Evolutionary conservation across 2,329 filamentous ascomycete species (phyloP).

Genomic region (Fusarium illudens): DNA sequence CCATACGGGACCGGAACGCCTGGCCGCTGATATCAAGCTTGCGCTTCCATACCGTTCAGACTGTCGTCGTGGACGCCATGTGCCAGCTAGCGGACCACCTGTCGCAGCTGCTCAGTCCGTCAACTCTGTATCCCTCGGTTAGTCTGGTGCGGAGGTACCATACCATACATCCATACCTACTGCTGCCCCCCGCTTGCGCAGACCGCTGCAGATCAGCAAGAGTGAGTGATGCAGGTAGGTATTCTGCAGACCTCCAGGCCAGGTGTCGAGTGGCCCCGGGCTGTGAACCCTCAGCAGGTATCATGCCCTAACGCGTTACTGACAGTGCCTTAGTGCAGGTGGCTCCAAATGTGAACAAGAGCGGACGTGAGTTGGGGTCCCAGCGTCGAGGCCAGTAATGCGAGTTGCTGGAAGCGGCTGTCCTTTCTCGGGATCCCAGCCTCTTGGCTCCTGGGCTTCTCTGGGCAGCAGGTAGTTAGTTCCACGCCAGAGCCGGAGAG

Average conservation of each 20-base stretch:
- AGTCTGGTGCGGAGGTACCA: slow-evolving; percentile 26
- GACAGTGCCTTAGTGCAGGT: slow-evolving; percentile 31
- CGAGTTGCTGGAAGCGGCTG: slow-evolving; percentile 35
- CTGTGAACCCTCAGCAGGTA: slow-evolving; percentile 35
- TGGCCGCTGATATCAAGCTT: slow-evolving; percentile 20
- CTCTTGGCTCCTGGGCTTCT: slow-evolving; percentile 11
- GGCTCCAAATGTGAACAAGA: slow-evolving; percentile 27
- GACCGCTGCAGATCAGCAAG: slow-evolving; percentile 39
- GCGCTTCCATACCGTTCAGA: slow-evolving; percentile 3
- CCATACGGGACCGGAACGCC: slow-evolving; percentile 19
- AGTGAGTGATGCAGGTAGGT: slow-evolving; percentile 19
- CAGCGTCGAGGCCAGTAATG: slow-evolving; percentile 25
- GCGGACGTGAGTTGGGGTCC: slow-evolving; percentile 17
- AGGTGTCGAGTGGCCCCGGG: slow-evolving; percentile 31
- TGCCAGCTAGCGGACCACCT: slow-evolving; percentile 6
- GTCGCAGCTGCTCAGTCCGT: slow-evolving; percentile 15
- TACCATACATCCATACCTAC: too few relatives aligned
- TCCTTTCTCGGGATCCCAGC: slow-evolving; percentile 2
- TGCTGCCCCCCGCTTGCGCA: slow-evolving; percentile 14
- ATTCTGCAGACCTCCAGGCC: slow-evolving; percentile 23
- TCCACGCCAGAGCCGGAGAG: not conserved
- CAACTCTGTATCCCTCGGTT: not conserved
- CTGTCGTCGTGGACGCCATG: not conserved
- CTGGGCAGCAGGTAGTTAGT: slow-evolving; percentile 11
- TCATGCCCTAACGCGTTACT: slow-evolving; percentile 33